Base-by-base conservation (phyloP, 2,329 filamentous ascomycete genomes). In the Penicillium sclerotiorum region DNA sequence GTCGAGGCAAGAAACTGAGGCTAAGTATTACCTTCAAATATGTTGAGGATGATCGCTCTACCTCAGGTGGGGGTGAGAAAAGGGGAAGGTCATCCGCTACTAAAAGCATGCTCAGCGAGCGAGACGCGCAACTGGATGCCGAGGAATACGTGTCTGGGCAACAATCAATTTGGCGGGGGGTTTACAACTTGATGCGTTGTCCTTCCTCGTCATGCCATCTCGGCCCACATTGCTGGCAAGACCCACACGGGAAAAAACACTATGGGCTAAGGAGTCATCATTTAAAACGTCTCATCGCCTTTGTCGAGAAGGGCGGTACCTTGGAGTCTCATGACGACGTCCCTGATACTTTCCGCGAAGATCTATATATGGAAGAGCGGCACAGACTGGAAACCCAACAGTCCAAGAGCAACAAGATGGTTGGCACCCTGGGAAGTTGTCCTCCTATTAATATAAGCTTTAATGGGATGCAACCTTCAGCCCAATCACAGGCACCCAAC, bases 161-260 rank as follows among this genome's bases (percentile, higher is more conserved):
- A 44, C 32, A 51, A 28, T 36, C 51, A 1, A 35, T 53, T 20
- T 61, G 41, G 56, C 45, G 44, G 5, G 15, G 9, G 21, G 48
- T 59, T 1, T 61, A 61, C 33, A 50, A 25, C 18, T 22, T 50
- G 13, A 50, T 50, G 30, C 30, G 42, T 21, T 50, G 48, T 42
- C 42, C 40, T 21, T 50, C 41, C 5, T 13, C 27, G 9, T 50
- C 35, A n/a, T 59, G 46, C 32, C 28, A 58, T 13, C 50, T 59
- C 20, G 51, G 53, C 8, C 50, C 40, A 17, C 23, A 59, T 41
- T 59, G 46, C 45, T 59, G 30, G 50, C 43, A 55, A 35, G 52
- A 59, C 22, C 52, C 51, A 7, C 21, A 46, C 13, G 30, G 49
- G n/a, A 56, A 53, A 23, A 61, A 59, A 27, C 47, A 59, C 33